phyloP scores from a whole-genome alignment of 1,139 yeast species.

The Blastobotrys petasosporus region DNA sequence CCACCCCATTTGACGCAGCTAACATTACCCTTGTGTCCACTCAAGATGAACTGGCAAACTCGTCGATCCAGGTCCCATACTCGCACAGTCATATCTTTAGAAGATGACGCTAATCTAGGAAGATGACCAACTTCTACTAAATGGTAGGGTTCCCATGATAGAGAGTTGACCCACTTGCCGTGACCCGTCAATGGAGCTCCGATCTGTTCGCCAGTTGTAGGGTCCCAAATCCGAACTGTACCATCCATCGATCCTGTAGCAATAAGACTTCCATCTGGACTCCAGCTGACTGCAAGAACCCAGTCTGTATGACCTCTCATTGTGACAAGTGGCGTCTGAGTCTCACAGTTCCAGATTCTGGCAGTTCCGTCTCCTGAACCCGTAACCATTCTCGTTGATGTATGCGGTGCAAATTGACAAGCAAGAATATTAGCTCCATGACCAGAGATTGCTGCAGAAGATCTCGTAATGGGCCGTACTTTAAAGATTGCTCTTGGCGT shows the following conservation, averaged over 20 bases:
- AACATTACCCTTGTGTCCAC: constrained; percentile 85
- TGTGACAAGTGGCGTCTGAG: constrained; percentile 83
- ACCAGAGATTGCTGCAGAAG: constrained; percentile 89
- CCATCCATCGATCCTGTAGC: constrained; percentile 98
- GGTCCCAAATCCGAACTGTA: constrained; percentile 83
- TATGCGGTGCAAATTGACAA: constrained; percentile 88
- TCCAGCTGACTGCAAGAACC: constrained; percentile 91
- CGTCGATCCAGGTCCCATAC: constrained; percentile 87
- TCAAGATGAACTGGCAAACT: constrained; percentile 60
- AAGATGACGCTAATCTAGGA: constrained; percentile 79
- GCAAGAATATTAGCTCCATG: constrained; percentile 92
- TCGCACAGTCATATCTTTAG: constrained; percentile 86
- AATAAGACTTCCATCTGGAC: constrained; percentile 83
- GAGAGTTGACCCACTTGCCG: constrained; percentile 79
- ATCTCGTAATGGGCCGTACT: constrained; percentile 84
- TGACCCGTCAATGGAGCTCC: constrained; percentile 81
- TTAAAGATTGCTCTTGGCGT: constrained; percentile 95
- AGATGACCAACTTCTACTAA: constrained; percentile 53
- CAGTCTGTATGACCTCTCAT: constrained; percentile 84
- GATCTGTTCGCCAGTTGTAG: constrained; percentile 62
- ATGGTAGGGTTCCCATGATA: constrained; percentile 94
- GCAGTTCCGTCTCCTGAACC: constrained; percentile 99
- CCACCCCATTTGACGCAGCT: constrained; percentile 98
- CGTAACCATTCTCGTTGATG: constrained; percentile 80
- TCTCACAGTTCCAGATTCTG: constrained; percentile 93